A percentile compares a stretch with the other conserved stretches of the same genome.
Conservation (phyloP, 371 early-diverging fungal genomes). For the Blakeslea trispora region DNA sequence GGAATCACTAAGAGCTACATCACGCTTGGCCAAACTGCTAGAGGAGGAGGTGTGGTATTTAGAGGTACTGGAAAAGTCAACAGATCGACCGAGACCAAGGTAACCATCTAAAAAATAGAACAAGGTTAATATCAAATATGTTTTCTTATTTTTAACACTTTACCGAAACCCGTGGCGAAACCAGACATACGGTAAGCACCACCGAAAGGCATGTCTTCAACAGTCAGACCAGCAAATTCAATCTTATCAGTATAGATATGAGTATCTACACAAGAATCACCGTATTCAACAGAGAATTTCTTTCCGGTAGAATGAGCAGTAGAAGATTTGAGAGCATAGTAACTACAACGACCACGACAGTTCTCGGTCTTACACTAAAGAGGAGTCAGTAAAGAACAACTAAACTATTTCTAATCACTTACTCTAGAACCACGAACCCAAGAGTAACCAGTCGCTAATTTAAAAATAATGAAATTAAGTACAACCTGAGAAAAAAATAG, state of each 20-base stretch:
- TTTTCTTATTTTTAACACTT: conserved; percentile 1
- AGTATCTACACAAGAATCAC: conserved; percentile 48
- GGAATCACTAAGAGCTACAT: conserved; percentile 25
- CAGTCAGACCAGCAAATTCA: conserved; percentile 36
- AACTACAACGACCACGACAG: conserved; percentile 48
- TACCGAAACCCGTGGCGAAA: conserved; percentile 48
- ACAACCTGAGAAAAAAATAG: conserved; percentile 18
- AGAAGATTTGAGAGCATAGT: conserved; percentile 39
- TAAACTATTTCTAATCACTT: conserved; percentile 17
- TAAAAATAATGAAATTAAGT: conserved; percentile 25
- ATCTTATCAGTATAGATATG: conserved; percentile 42
- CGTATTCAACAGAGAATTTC: conserved; percentile 46
- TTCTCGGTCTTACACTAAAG: conserved; percentile 47
- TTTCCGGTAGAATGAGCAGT: conserved; percentile 31
- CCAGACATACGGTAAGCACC: conserved; percentile 50
- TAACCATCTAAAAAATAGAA: conserved; percentile 36
- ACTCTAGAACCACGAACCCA: conserved; percentile 55
- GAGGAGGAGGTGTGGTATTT: conserved; percentile 16
- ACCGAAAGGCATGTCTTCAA: conserved; percentile 45
- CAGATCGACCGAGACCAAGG: conserved; percentile 46
- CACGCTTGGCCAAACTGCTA: conserved; percentile 29
- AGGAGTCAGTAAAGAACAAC: conserved; percentile 7
- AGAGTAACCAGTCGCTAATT: conserved; percentile 48
- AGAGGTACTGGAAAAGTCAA: conserved; percentile 33
- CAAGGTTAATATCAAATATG: not conserved